phyloP scores from a whole-genome alignment of 2,329 filamentous ascomycete species.

The Chrysoporthe austroafricana region DNA sequence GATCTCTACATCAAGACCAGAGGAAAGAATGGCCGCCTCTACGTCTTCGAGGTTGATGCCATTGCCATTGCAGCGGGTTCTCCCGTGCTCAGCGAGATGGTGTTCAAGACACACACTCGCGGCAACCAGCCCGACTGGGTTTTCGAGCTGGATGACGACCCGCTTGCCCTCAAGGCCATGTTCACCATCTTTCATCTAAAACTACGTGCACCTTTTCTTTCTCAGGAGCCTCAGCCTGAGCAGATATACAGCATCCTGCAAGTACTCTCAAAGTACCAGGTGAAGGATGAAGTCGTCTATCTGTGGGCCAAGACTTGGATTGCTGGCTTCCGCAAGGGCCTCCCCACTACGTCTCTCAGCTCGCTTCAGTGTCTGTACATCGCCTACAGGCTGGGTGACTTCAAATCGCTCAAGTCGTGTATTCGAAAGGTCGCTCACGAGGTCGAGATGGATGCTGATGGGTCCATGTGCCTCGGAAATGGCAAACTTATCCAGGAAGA shows the following conservation, averaged over 20 bases:
- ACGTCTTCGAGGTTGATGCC: slow-evolving; percentile 27
- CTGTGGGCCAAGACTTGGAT: slow-evolving; percentile 22
- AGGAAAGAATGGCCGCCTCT: slow-evolving; percentile 11
- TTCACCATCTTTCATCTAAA: slow-evolving; percentile 25
- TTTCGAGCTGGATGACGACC: slow-evolving; percentile 24
- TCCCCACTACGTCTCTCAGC: slow-evolving; percentile 11
- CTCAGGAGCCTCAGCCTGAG: slow-evolving; percentile 16
- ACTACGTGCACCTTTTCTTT: slow-evolving; percentile 18
- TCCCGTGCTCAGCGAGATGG: slow-evolving; percentile 24
- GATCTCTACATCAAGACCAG: slow-evolving; percentile 28
- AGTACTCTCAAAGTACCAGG: slow-evolving; percentile 23
- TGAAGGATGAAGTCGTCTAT: slow-evolving; percentile 19
- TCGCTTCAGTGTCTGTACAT: slow-evolving; percentile 13
- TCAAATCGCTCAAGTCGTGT: slow-evolving; percentile 21
- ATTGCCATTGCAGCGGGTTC: slow-evolving; percentile 23
- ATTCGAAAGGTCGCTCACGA: slow-evolving; percentile 22
- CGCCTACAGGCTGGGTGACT: slow-evolving; percentile 24
- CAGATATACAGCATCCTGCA: slow-evolving; percentile 21
- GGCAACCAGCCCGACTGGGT: slow-evolving; percentile 26
- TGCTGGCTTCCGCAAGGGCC: slow-evolving; percentile 12
- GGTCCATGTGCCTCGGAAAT: slow-evolving; percentile 4
- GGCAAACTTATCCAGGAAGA: slow-evolving; percentile 8
- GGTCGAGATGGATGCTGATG: slow-evolving; percentile 13
- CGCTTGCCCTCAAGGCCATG: slow-evolving; percentile 24
- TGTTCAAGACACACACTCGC: slow-evolving; percentile 24